phyloP scores from a whole-genome alignment of 1,284 basidiomycete genomes.

The Phellopilus nigrolimitatus region DNA sequence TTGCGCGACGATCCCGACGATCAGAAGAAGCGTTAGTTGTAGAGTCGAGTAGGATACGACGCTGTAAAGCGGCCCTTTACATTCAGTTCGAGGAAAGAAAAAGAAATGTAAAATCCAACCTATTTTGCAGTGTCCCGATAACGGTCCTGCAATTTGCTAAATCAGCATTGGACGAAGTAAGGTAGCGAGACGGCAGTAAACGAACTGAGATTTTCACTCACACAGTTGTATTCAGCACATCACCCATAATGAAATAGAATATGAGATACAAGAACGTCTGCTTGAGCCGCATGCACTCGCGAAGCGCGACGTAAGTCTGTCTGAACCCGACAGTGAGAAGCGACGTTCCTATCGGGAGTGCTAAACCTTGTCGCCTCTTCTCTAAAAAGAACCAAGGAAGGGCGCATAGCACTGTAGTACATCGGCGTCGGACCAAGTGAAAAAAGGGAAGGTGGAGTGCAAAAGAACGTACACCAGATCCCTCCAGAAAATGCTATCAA shows the following conservation, averaged over 20 bases:
- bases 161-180: not conserved
- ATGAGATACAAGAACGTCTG: slow-evolving; percentile 73
- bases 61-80: slow-evolving; percentile 29
- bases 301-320: slow-evolving; percentile 63
- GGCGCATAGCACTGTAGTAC: slow-evolving; percentile 54
- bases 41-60: slow-evolving; percentile 64
- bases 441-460: slow-evolving; percentile 14
- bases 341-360: slow-evolving; percentile 57
- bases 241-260: slow-evolving; percentile 77
- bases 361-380: slow-evolving; percentile 61
- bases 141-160: slow-evolving; percentile 55
- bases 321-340: slow-evolving; percentile 67
- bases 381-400: slow-evolving; percentile 76
- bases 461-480: slow-evolving; percentile 57
- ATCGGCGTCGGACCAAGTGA: slow-evolving; percentile 1
- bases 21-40: slow-evolving; percentile 63
- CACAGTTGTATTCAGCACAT: slow-evolving; percentile 74
- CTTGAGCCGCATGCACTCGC: slow-evolving; percentile 64
- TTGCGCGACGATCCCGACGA: slow-evolving; percentile 74
- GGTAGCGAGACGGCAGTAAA: not conserved
- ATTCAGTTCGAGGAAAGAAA: slow-evolving; percentile 6
- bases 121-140: slow-evolving; percentile 74
- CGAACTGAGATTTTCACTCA: slow-evolving; percentile 36
- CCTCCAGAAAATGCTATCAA: slow-evolving; percentile 73
- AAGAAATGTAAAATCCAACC: slow-evolving; percentile 36